Conservation (phyloP, 352 stramenopile genomes). For the Phytophthora sp. region DNA sequence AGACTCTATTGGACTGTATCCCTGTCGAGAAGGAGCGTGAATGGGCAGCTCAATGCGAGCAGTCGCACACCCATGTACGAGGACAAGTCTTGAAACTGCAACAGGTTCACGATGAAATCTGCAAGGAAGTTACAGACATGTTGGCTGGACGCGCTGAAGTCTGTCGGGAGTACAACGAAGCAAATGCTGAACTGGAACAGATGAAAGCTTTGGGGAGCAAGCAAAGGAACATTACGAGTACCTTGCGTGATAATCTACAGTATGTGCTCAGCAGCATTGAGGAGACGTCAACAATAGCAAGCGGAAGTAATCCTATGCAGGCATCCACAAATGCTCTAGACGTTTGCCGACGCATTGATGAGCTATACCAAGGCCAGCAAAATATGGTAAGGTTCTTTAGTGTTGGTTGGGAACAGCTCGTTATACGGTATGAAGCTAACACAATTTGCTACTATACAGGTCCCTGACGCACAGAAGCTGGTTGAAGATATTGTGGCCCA, state of each 20-base stretch:
- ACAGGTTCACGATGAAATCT: constrained; percentile 71
- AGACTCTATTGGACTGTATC: constrained; percentile 83
- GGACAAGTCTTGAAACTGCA: constrained; percentile 70
- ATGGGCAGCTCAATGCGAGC: constrained; percentile 78
- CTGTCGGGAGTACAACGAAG: constrained; percentile 49
- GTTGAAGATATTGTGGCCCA: constrained; percentile 62
- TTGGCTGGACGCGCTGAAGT: constrained; percentile 50
- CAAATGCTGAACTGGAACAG: constrained; percentile 49
- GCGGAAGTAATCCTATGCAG: constrained; percentile 73
- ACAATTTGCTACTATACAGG: constrained; percentile 35
- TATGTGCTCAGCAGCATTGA: constrained; percentile 74
- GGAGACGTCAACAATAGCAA: constrained; percentile 61
- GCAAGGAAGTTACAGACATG: constrained; percentile 63
- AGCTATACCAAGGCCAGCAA: constrained; percentile 77
- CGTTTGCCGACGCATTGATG: constrained; percentile 83
- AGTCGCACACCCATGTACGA: constrained; percentile 74
- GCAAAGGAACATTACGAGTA: constrained; percentile 66
- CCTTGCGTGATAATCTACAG: constrained; percentile 68
- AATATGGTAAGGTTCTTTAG: constrained; percentile 52
- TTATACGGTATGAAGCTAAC: too few relatives aligned
- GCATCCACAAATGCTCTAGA: constrained; percentile 79
- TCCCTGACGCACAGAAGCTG: constrained; percentile 71
- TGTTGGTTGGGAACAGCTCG: neutral
- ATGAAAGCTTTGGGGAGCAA: constrained; percentile 57
- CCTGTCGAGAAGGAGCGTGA: constrained; percentile 82